These are phyloP conservation scores for Colletotrichum sp. DNA, from an alignment of 2,329 filamentous ascomycete genomes.

Conservation along the genomic window DNA sequence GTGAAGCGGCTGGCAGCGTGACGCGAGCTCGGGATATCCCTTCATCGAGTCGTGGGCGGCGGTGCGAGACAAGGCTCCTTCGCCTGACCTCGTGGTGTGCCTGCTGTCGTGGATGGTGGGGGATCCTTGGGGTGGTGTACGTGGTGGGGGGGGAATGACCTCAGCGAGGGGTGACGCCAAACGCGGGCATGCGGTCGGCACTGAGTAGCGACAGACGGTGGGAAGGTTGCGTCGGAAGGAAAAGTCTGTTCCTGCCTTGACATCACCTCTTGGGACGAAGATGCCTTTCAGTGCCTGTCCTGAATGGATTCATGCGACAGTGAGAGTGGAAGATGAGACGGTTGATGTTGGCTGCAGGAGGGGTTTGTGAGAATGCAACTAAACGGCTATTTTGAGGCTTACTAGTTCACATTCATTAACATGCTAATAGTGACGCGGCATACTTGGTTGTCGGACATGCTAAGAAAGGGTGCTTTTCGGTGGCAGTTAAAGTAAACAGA, in stretches of 20 bases:
- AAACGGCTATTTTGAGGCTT: not conserved
- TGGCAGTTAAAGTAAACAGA: not conserved
- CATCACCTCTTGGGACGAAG: not conserved
- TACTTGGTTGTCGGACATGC: not conserved
- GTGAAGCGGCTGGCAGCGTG: conserved; percentile 2
- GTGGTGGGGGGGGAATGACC: not conserved
- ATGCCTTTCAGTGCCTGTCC: not conserved
- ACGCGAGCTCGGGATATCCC: conserved; percentile 14
- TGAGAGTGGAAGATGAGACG: not conserved
- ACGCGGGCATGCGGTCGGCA: not conserved
- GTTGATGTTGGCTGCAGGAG: not conserved
- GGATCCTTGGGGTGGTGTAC: not conserved
- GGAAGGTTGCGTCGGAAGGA: not conserved
- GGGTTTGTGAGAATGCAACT: not conserved
- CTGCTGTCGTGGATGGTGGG: not conserved
- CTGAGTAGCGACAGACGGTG: not conserved
- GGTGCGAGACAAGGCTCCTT: conserved; percentile 7
- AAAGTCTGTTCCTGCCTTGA: not conserved
- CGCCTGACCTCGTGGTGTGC: conserved; percentile 7
- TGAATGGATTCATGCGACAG: not conserved
- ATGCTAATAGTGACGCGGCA: not conserved
- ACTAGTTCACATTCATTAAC: not conserved
- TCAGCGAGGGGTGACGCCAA: not conserved
- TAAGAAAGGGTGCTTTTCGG: not conserved
- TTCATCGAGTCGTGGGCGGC: not conserved